Evolutionary conservation across 2,329 filamentous ascomycete species (phyloP).

Genomic region (Fusarium floridanum): DNA sequence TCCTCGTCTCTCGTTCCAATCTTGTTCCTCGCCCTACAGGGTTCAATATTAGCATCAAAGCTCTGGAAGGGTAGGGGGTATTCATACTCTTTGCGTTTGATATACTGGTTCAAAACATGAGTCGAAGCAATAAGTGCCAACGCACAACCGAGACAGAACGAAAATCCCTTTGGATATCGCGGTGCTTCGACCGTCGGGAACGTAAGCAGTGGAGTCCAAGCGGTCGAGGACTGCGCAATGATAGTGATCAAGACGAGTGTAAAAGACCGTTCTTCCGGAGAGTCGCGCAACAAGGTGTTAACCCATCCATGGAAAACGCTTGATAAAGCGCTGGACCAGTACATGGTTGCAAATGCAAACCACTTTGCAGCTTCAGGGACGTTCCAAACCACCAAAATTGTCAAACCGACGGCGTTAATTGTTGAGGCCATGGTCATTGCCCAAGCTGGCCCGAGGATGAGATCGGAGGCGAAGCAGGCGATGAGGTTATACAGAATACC

Average conservation of each 20-base stretch:
- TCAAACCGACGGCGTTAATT: background rate
- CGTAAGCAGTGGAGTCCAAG: conserved; percentile 66
- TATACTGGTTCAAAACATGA: conserved; percentile 39
- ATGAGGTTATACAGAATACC: background rate
- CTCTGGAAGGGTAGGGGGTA: background rate
- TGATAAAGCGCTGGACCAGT: conserved; percentile 64
- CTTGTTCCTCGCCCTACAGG: background rate
- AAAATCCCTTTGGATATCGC: conserved; percentile 57
- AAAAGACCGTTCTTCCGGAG: conserved; percentile 61
- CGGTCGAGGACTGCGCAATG: conserved; percentile 66
- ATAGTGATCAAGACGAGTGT: conserved; percentile 65
- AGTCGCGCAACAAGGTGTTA: conserved; percentile 62
- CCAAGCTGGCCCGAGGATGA: background rate
- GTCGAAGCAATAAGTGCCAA: conserved; percentile 47
- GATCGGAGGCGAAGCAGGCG: background rate
- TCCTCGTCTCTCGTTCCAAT: background rate
- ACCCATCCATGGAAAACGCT: conserved; percentile 69
- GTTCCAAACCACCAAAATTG: background rate
- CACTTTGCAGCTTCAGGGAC: conserved; percentile 4
- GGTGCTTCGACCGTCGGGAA: conserved; percentile 62
- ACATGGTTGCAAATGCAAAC: conserved; percentile 58
- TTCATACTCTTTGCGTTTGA: conserved; percentile 43
- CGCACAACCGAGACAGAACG: conserved; percentile 52
- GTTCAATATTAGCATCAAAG: background rate
- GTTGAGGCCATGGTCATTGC: background rate